phyloP scores from a whole-genome alignment of 495 filamentous ascomycete species.

The Aspergillus saccharolyticus region DNA sequence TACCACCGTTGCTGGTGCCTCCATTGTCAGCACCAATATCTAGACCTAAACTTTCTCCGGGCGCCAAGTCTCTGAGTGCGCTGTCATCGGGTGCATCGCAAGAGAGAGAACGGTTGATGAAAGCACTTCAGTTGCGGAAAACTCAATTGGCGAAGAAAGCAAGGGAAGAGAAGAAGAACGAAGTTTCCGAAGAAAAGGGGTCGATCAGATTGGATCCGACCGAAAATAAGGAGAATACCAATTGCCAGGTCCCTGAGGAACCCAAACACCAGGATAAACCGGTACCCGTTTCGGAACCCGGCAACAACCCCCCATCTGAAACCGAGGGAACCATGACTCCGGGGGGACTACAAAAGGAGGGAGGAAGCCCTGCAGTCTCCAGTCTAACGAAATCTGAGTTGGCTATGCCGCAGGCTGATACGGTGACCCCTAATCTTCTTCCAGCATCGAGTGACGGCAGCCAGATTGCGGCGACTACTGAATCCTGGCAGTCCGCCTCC shows the following conservation, averaged over 20 bases:
- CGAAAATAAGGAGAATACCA: slow-evolving; percentile 34
- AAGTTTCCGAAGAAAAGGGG: slow-evolving; percentile 20
- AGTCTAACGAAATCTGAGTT: slow-evolving; percentile 18
- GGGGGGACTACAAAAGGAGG: slow-evolving; percentile 6
- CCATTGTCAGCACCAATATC: slow-evolving; percentile 44
- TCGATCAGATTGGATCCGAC: slow-evolving; percentile 10
- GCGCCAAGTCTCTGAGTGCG: slow-evolving; percentile 45
- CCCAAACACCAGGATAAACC: slow-evolving; percentile 6
- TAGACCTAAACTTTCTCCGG: slow-evolving; percentile 48
- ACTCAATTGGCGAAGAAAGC: slow-evolving; percentile 56
- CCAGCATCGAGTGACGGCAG: not conserved
- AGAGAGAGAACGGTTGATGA: slow-evolving; percentile 89
- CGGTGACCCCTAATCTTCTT: slow-evolving; percentile 14
- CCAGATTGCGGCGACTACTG: not conserved
- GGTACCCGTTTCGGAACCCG: slow-evolving; percentile 12
- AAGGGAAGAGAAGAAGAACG: slow-evolving; percentile 30
- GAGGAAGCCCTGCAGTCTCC: slow-evolving; percentile 3
- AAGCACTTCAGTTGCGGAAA: slow-evolving; percentile 83
- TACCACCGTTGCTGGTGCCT: slow-evolving; percentile 42
- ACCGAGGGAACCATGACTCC: slow-evolving; percentile 5
- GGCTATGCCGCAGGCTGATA: slow-evolving; percentile 13
- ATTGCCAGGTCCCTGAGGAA: slow-evolving; percentile 8
- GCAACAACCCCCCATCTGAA: slow-evolving; percentile 11
- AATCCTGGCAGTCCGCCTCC: slow-evolving; percentile 15
- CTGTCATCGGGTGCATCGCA: slow-evolving; percentile 64